Base-by-base conservation (phyloP, 129 eudicot species). In the Oenanthe sinensis region DNA sequence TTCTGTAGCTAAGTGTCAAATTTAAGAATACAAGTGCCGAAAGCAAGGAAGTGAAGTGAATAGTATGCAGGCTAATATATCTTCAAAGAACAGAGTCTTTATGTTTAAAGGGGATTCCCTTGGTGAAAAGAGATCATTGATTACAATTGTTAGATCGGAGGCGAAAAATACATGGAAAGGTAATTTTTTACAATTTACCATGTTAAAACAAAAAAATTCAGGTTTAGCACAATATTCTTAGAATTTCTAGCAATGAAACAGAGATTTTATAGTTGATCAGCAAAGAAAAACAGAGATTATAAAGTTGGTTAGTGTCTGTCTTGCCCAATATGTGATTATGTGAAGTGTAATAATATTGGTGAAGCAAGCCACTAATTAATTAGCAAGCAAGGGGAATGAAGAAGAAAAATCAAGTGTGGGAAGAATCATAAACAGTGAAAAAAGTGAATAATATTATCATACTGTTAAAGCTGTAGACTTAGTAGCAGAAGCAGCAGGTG, bases 401-500 rank as follows among this genome's bases (percentile, higher is more conserved):
- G 73, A 68, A 65, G 71, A 3, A 20, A 1, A 40, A 36, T 24
- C 0, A 65, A 10, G 43, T 20, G 6, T 11, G 10, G 50, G 55
- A 46, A 72, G 54, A 73, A 73, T 73, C 52, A 12, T 28, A 28
- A 3, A 44, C 14, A 24, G 36, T 60, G 30, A 9, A 20, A 71
- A 71, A 42, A 44, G 76, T 73, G 55, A 73, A 73, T 73, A 44
- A 20, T 73, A 73, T 44, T 73, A 54, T 73, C 49, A 20, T 20
- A 44, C 14, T 71, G 46, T 73, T 73, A 71, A 72, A 73, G 76
- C 10, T 44, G 39, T 44, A 73, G 46, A 1, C 1, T 10, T 14
- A 33, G 43, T 33, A 33, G 73, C 68, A 24, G 68, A 60, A 28
- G 72, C 40, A 12, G 44, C 9, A 28, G 72, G 20, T 4, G 73